Evolutionary conservation across 768 basidiomycete species (phyloP).

Genomic region (Naematelia aurantialba): DNA sequence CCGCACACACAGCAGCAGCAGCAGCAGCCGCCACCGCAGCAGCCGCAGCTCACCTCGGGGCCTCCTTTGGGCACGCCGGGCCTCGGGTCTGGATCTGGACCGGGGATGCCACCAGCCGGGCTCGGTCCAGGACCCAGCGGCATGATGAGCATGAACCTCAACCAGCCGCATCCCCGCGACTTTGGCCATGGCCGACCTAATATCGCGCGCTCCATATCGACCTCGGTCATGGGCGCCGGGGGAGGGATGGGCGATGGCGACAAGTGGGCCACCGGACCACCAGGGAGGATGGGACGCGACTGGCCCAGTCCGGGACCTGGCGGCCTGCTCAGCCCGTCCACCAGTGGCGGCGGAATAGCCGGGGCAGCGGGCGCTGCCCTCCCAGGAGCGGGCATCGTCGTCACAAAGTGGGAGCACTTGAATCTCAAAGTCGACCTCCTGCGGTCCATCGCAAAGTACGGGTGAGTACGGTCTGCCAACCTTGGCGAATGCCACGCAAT

Average conservation of each 20-base stretch:
- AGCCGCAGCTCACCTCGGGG: background rate
- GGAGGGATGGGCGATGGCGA: slow-evolving; percentile 18
- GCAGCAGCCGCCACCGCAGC: background rate
- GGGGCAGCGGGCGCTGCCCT: slow-evolving; percentile 21
- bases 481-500: background rate
- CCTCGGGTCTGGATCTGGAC: background rate
- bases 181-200: slow-evolving; percentile 17
- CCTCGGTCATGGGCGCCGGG: slow-evolving; percentile 15
- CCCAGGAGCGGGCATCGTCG: slow-evolving; percentile 54
- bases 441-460: slow-evolving; percentile 85
- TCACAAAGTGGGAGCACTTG: slow-evolving; percentile 95
- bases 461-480: slow-evolving; percentile 57
- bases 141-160: background rate
- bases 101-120: too few relatives aligned
- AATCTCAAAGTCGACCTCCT: slow-evolving; percentile 79
- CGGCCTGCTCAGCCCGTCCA: slow-evolving; percentile 11
- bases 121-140: too few relatives aligned
- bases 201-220: slow-evolving; percentile 26
- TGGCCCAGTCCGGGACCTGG: slow-evolving; percentile 21
- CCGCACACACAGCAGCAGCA: background rate
- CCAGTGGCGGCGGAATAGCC: slow-evolving; percentile 6
- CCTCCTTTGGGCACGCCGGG: background rate
- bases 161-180: slow-evolving; percentile 4
- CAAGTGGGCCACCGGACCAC: slow-evolving; percentile 16
- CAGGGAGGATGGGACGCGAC: slow-evolving; percentile 6